Conservation (phyloP, 768 basidiomycete genomes). For the Pleurotus platypus region DNA sequence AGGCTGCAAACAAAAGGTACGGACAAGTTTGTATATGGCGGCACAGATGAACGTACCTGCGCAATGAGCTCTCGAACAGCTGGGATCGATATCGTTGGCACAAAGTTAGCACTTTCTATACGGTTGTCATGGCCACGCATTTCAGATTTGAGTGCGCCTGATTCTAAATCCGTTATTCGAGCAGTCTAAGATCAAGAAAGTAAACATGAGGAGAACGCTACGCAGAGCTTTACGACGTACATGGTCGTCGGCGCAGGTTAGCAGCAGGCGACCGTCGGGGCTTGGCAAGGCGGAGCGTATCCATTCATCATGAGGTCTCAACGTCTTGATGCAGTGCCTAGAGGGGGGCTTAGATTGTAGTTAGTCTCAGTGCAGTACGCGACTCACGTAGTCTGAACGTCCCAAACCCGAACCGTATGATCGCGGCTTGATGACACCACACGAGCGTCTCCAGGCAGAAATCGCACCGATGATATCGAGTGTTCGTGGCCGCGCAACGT, state of each 20-base stretch:
- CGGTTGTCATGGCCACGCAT: slow-evolving; percentile 72
- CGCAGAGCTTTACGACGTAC: slow-evolving; percentile 39
- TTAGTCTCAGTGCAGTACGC: neutral
- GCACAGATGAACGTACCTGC: slow-evolving; percentile 1
- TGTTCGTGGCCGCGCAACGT: slow-evolving; percentile 91
- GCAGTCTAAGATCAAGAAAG: slow-evolving; percentile 50
- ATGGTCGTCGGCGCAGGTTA: slow-evolving; percentile 86
- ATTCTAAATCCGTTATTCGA: slow-evolving; percentile 59
- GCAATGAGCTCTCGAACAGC: slow-evolving; percentile 61
- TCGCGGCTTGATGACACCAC: slow-evolving; percentile 88
- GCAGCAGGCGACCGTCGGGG: slow-evolving; percentile 68
- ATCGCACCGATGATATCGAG: slow-evolving; percentile 81
- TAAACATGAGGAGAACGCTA: neutral
- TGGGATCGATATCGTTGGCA: slow-evolving; percentile 51
- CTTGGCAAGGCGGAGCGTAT: slow-evolving; percentile 67
- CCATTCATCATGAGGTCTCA: slow-evolving; percentile 65
- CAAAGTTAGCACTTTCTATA: slow-evolving; percentile 65
- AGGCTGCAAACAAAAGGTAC: neutral
- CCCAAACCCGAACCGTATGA: slow-evolving; percentile 81
- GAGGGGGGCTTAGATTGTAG: slow-evolving; percentile 7
- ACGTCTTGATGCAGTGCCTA: slow-evolving; percentile 11
- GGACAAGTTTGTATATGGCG: neutral
- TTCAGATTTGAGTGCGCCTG: slow-evolving; percentile 62
- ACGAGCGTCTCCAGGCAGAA: slow-evolving; percentile 80
- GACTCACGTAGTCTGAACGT: slow-evolving; percentile 80